Conservation (phyloP, 2,329 filamentous ascomycete species). For the Metarhizium rileyi region DNA sequence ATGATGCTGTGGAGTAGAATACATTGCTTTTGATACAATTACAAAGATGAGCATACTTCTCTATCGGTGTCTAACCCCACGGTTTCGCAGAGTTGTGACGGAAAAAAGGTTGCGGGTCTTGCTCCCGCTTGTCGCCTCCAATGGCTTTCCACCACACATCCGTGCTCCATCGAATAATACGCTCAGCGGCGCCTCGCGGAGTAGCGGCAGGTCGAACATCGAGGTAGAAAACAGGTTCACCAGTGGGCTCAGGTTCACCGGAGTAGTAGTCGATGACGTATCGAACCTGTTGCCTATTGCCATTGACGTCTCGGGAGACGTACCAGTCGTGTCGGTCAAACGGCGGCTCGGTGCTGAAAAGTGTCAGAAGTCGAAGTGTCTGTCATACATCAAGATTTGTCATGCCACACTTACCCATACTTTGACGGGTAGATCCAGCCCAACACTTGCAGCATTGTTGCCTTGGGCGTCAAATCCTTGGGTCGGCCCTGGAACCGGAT, state of each 20-base stretch:
- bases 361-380: background rate
- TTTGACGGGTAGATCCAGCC: constrained; percentile 69
- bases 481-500: constrained; percentile 84
- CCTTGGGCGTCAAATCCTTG: constrained; percentile 84
- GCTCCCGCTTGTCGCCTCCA: constrained; percentile 55
- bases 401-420: constrained; percentile 53
- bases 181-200: constrained; percentile 69
- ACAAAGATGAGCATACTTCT: background rate
- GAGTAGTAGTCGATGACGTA: constrained; percentile 98
- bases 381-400: constrained; percentile 3
- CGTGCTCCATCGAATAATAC: constrained; percentile 78
- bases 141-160: constrained; percentile 90
- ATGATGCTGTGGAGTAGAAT: constrained; percentile 8
- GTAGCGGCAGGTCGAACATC: constrained; percentile 87
- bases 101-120: constrained; percentile 26
- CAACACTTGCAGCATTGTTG: constrained; percentile 70
- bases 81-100: constrained; percentile 15
- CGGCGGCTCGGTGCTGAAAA: constrained; percentile 61
- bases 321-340: constrained; percentile 99
- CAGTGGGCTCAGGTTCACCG: constrained; percentile 68
- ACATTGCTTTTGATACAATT: constrained; percentile 5
- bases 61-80: constrained; percentile 6
- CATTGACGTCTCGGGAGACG: constrained; percentile 62
- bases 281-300: constrained; percentile 65
- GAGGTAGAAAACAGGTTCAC: constrained; percentile 90